Percentiles rank a stretch among this genome's conserved stretches.
Conservation (phyloP, 2,329 filamentous ascomycete genomes). For the Cladosporium sp. region DNA sequence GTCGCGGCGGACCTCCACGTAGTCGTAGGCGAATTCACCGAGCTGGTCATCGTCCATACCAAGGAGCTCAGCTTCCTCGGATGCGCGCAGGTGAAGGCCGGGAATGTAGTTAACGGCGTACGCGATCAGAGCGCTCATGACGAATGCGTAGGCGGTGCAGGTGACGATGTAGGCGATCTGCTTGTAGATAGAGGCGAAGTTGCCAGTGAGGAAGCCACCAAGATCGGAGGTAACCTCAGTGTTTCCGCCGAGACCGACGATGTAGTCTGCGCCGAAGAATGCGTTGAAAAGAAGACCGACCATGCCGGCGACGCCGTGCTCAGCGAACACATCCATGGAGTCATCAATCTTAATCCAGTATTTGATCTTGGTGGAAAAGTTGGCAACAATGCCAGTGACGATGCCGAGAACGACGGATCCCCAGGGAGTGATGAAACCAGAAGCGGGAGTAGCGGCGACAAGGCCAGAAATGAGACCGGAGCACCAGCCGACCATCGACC, state of each 20-base stretch:
- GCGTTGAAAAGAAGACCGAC: slow-evolving; percentile 74
- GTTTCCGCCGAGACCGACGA: slow-evolving; percentile 67
- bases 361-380: slow-evolving; percentile 81
- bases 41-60: slow-evolving; percentile 90
- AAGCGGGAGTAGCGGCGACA: slow-evolving; percentile 80
- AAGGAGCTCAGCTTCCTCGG: slow-evolving; percentile 76
- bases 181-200: slow-evolving; percentile 71
- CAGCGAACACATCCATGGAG: slow-evolving; percentile 84
- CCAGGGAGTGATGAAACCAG: slow-evolving; percentile 72
- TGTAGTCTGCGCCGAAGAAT: slow-evolving; percentile 64
- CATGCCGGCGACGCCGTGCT: slow-evolving; percentile 81
- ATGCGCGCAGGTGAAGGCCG: slow-evolving; percentile 73
- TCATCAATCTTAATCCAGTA: slow-evolving; percentile 79
- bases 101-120: slow-evolving; percentile 71
- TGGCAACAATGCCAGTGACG: slow-evolving; percentile 65
- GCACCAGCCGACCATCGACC: slow-evolving; percentile 92
- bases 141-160: slow-evolving; percentile 63
- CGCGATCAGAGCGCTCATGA: slow-evolving; percentile 68
- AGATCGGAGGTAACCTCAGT: slow-evolving; percentile 55
- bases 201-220: slow-evolving; percentile 72
- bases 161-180: slow-evolving; percentile 74
- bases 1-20: slow-evolving; percentile 82
- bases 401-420: slow-evolving; percentile 59
- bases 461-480: slow-evolving; percentile 83
- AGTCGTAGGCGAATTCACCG: slow-evolving; percentile 86